phyloP scores from a whole-genome alignment of 345 rosid genomes.

The Rhodamnia argentea region DNA sequence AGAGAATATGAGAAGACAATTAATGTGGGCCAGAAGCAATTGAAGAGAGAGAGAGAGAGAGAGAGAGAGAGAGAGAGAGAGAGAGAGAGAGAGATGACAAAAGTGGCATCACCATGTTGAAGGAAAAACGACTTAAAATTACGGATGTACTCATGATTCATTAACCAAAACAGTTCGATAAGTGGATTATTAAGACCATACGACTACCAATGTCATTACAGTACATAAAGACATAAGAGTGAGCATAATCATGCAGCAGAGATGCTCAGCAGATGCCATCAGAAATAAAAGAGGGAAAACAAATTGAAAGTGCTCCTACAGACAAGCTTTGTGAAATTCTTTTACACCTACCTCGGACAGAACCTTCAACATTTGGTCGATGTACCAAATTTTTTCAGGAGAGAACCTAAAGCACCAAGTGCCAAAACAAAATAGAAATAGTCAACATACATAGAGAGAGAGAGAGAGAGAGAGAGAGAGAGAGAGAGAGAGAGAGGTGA shows the following conservation, averaged over 20 bases:
- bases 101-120: background rate
- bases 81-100: background rate
- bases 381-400: constrained; percentile 93
- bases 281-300: background rate
- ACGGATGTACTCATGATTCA: background rate
- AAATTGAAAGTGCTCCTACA: background rate
- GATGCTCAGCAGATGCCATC: background rate
- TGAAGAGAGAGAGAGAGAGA: background rate
- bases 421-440: background rate
- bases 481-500: background rate
- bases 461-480: background rate
- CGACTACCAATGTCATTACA: background rate
- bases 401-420: constrained; percentile 63
- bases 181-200: background rate
- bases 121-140: background rate
- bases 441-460: background rate
- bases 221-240: background rate
- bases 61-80: background rate
- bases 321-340: background rate
- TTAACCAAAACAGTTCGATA: background rate
- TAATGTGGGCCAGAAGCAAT: background rate
- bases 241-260: background rate
- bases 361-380: constrained; percentile 99
- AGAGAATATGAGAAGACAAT: background rate
- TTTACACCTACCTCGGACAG: constrained; percentile 67